Conservation (phyloP, 345 rosid genomes). For the Carallia brachiata region DNA sequence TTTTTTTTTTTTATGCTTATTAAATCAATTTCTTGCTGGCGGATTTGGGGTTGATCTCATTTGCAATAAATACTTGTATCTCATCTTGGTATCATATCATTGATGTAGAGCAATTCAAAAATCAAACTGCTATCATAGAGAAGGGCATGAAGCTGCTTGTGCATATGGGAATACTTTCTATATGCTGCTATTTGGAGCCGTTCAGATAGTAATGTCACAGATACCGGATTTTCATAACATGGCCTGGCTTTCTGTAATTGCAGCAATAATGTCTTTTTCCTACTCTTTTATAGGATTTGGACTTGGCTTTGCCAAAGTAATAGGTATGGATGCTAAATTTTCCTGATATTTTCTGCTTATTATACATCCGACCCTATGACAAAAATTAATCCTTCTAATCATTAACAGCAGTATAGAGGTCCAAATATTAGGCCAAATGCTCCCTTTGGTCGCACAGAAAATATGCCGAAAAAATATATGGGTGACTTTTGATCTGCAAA, state of each 20-base stretch:
- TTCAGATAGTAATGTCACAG: slow-evolving; percentile 48
- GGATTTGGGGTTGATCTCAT: no score
- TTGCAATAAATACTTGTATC: no score
- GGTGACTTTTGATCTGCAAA: no score
- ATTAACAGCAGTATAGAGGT: no score
- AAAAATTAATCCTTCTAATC: no score
- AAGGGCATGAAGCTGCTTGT: slow-evolving; percentile 48
- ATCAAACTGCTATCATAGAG: slow-evolving; percentile 45
- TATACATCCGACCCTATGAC: no score
- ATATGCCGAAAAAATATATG: no score
- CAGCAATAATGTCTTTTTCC: slow-evolving; percentile 56
- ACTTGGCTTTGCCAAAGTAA: slow-evolving; percentile 44
- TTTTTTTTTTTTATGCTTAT: no score
- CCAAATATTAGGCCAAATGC: no score
- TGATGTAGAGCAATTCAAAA: slow-evolving; percentile 46
- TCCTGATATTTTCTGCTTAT: not conserved
- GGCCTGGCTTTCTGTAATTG: slow-evolving; percentile 46
- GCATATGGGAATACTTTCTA: slow-evolving; percentile 28
- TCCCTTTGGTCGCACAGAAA: no score
- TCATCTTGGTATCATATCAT: not conserved
- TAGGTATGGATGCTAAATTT: slow-evolving; percentile 26
- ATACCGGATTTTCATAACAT: slow-evolving; percentile 55
- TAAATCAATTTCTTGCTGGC: no score
- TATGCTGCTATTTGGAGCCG: slow-evolving; percentile 50
- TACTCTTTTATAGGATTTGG: slow-evolving; percentile 51